These are phyloP conservation scores for Aristolochia contorta DNA, from an alignment of 164 flowering plant genomes.

Conservation along the genomic window DNA sequence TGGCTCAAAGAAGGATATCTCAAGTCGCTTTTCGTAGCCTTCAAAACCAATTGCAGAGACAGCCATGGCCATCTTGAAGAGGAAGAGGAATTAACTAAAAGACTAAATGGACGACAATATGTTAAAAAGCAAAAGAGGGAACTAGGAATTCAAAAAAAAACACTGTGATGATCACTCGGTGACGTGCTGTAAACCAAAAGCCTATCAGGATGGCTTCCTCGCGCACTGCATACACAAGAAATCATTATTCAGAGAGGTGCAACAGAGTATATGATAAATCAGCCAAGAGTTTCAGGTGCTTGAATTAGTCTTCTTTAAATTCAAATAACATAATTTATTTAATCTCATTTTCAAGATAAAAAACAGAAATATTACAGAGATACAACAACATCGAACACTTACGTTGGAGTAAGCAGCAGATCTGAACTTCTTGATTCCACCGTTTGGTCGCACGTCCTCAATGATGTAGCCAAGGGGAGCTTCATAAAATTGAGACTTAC, in stretches of 20 bases:
- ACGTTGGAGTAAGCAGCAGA: constrained; percentile 42
- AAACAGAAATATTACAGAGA: neutral
- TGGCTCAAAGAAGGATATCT: constrained; percentile 55
- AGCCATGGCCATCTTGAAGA: constrained; percentile 31
- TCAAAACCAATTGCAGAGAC: constrained; percentile 81
- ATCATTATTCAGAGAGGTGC: neutral
- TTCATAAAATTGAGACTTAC: constrained; percentile 29
- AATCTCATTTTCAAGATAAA: neutral
- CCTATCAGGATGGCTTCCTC: constrained; percentile 79
- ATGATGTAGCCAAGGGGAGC: constrained; percentile 41
- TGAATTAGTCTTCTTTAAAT: too few relatives aligned
- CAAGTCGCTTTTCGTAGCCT: constrained; percentile 88
- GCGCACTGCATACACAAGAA: constrained; percentile 49
- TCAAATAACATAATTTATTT: too few relatives aligned
- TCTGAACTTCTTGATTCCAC: constrained; percentile 36
- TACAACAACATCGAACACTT: constrained; percentile 1
- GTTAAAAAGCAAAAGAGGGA: constrained; percentile 4
- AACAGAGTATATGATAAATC: neutral
- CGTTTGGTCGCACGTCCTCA: constrained; percentile 37
- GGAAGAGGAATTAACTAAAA: constrained; percentile 2
- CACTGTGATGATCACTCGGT: neutral
- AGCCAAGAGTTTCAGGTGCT: neutral
- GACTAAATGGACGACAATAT: constrained; percentile 1
- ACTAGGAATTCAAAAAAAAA: neutral
- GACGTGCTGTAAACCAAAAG: constrained; percentile 7